Conservation (phyloP, 1,139 yeast species). For the Taphrina flavorubra region DNA sequence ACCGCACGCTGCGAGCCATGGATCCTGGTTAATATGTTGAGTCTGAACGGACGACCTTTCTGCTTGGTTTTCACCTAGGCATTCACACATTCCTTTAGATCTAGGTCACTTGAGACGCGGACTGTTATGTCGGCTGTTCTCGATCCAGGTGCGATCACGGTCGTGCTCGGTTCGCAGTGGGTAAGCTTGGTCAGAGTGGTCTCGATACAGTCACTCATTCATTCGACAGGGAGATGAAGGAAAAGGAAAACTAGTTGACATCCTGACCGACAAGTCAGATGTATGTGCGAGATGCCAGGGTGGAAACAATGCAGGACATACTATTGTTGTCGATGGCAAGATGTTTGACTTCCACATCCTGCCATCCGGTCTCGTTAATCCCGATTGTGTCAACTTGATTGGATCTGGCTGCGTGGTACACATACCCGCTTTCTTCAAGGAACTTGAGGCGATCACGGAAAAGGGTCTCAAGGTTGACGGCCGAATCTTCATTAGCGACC, state of each 20-base stretch:
- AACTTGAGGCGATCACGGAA: conserved; percentile 75
- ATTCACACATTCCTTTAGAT: not conserved
- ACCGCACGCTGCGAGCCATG: too few relatives aligned
- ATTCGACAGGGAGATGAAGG: conserved; percentile 96
- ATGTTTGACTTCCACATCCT: conserved; percentile 98
- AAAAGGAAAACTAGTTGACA: conserved; percentile 94
- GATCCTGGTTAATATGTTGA: not conserved
- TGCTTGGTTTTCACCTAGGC: conserved; percentile 15
- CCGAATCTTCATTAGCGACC: conserved; percentile 83
- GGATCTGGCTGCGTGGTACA: conserved; percentile 98
- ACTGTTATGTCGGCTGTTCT: not conserved
- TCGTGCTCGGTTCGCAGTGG: conserved; percentile 39
- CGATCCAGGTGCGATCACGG: conserved; percentile 36
- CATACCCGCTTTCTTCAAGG: conserved; percentile 89
- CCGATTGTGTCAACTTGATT: conserved; percentile 82
- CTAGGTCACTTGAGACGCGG: conserved; percentile 1
- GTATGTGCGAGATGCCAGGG: conserved; percentile 96
- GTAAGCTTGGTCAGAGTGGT: not conserved
- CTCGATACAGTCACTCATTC: not conserved
- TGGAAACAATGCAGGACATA: conserved; percentile 99
- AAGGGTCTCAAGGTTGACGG: conserved; percentile 79
- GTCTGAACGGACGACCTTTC: not conserved
- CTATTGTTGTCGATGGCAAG: conserved; percentile 84
- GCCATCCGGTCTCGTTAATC: conserved; percentile 91
- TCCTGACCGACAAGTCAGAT: conserved; percentile 89